Evolutionary conservation across 345 rosid genomes (phyloP).

Genomic region (Hibiscus mutabilis): DNA sequence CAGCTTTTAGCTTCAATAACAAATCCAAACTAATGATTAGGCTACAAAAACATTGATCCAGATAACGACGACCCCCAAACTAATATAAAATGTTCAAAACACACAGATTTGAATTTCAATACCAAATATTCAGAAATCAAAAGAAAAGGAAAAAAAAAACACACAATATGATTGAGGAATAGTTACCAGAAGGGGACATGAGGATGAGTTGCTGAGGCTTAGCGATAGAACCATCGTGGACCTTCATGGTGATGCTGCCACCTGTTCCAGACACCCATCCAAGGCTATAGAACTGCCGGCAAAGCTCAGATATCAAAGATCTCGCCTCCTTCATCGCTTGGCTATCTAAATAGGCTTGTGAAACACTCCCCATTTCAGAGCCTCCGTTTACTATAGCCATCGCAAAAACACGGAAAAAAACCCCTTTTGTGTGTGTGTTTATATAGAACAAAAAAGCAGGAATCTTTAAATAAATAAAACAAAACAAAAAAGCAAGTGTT

Average conservation of each 20-base stretch:
- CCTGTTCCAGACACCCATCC: constrained; percentile 99
- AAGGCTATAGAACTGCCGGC: constrained; percentile 77
- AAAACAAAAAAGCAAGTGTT: not conserved
- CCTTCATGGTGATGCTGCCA: constrained; percentile 84
- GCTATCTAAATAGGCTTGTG: constrained; percentile 68
- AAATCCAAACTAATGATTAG: not conserved
- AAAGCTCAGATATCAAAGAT: constrained; percentile 59
- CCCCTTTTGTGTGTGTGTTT: not conserved
- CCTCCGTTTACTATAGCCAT: constrained; percentile 25
- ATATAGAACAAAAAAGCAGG: not conserved
- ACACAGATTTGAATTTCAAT: not conserved
- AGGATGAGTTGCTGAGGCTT: constrained; percentile 65
- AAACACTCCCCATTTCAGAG: constrained; percentile 26
- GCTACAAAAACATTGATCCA: not conserved
- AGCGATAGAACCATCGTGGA: constrained; percentile 71
- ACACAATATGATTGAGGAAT: not conserved
- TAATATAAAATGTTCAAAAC: not conserved
- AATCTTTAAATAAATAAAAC: not conserved
- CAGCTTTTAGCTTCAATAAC: not conserved
- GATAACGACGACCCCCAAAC: not conserved
- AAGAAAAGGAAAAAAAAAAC: not conserved
- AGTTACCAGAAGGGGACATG: constrained; percentile 94
- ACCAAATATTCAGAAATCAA: constrained; percentile 4
- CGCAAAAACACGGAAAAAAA: not conserved
- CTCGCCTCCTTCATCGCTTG: constrained; percentile 55